Evolutionary conservation across 2,329 filamentous ascomycete species (phyloP).

Genomic region (Hypoxylon sp.): DNA sequence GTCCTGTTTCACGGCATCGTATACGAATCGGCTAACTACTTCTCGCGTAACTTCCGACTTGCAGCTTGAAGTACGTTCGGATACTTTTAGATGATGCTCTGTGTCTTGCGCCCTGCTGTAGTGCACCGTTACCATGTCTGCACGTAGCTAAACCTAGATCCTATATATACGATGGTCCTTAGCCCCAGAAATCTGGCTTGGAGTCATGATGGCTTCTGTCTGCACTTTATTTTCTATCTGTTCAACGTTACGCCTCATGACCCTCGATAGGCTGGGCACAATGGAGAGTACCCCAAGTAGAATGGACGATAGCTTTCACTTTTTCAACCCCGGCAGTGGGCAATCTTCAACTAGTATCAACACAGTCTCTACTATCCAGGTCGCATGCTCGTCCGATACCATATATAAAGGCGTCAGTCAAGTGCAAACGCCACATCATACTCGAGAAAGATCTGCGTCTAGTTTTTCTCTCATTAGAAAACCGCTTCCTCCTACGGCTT

Average conservation of each 20-base stretch:
- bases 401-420: not conserved
- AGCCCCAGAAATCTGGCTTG: not conserved
- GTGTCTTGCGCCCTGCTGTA: not conserved
- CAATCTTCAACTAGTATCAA: conserved; percentile 4
- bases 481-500: conserved; percentile 13
- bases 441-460: not conserved
- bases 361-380: not conserved
- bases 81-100: not conserved
- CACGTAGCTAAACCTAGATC: not conserved
- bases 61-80: not conserved
- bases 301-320: not conserved
- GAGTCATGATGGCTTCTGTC: not conserved
- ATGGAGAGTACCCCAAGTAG: not conserved
- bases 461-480: conserved; percentile 4
- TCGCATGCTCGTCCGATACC: not conserved
- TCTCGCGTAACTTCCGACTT: conserved; percentile 2
- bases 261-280: not conserved
- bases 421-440: not conserved
- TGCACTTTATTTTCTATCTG: not conserved
- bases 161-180: conserved; percentile 3
- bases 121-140: not conserved
- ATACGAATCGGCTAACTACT: not conserved
- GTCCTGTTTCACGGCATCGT: conserved; percentile 1
- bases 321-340: not conserved
- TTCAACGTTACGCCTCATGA: not conserved